Evolutionary conservation across 2,329 filamentous ascomycete genomes (phyloP).

Genomic region (Penicillium thymicola): DNA sequence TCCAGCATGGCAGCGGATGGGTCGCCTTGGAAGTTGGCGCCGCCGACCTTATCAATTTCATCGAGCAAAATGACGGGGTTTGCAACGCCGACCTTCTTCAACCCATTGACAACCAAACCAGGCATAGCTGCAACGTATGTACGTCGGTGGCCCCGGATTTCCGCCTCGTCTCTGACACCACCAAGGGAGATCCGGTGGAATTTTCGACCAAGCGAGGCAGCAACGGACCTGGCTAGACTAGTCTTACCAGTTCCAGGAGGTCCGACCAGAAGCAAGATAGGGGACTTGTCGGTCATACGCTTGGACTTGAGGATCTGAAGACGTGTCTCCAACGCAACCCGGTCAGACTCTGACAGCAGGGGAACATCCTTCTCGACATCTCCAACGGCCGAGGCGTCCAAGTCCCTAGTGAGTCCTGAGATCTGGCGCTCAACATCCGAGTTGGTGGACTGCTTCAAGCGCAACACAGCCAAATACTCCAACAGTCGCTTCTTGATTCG

Average conservation of each 20-base stretch:
- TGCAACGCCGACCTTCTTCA: conserved; percentile 92
- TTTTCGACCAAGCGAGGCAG: conserved; percentile 85
- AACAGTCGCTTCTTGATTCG: conserved; percentile 95
- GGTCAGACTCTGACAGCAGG: conserved; percentile 45
- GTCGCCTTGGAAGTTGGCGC: conserved; percentile 88
- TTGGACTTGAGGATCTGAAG: conserved; percentile 74
- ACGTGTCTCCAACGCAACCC: conserved; percentile 55
- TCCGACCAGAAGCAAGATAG: conserved; percentile 87
- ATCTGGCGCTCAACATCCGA: conserved; percentile 78
- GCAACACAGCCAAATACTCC: conserved; percentile 93
- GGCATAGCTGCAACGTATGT: conserved; percentile 99
- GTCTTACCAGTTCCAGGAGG: conserved; percentile 96
- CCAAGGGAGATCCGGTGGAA: conserved; percentile 97
- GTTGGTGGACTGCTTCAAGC: conserved; percentile 89
- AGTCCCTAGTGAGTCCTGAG: conserved; percentile 48
- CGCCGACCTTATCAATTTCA: conserved; percentile 95
- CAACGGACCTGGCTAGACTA: conserved; percentile 87
- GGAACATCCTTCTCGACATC: conserved; percentile 59
- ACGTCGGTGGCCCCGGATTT: conserved; percentile 89
- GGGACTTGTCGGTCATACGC: conserved; percentile 89
- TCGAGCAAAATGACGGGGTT: conserved; percentile 96
- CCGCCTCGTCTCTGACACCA: conserved; percentile 91
- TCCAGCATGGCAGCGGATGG: conserved; percentile 97
- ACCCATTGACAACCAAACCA: conserved; percentile 83
- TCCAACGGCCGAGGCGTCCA: conserved; percentile 34